Percentiles rank a stretch among this genome's conserved stretches.
Conservation (phyloP, 2,329 filamentous ascomycete species). For the Calonectria honghensis region DNA sequence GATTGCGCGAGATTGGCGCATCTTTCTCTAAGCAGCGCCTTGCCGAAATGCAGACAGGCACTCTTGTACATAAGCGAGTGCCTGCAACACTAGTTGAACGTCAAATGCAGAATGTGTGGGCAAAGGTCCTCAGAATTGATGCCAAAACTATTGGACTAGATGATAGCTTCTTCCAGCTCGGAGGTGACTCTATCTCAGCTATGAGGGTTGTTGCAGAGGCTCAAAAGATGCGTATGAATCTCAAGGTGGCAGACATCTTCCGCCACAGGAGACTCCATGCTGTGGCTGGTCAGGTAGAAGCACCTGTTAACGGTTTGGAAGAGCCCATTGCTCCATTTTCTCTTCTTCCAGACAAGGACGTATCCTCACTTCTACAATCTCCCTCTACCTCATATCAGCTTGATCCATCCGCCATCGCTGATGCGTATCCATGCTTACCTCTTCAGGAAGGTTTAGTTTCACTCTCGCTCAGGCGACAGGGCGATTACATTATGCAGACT, state of each 20-base stretch:
- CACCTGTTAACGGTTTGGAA: background rate
- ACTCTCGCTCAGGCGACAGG: slow-evolving; percentile 48
- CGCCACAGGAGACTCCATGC: slow-evolving; percentile 18
- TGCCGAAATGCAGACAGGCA: slow-evolving; percentile 9
- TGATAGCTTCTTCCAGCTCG: slow-evolving; percentile 70
- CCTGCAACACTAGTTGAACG: slow-evolving; percentile 40
- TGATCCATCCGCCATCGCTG: slow-evolving; percentile 46
- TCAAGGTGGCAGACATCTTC: slow-evolving; percentile 41
- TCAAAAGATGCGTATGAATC: slow-evolving; percentile 28
- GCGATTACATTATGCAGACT: slow-evolving; percentile 45
- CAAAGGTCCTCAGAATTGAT: slow-evolving; percentile 58
- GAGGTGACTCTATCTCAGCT: slow-evolving; percentile 70
- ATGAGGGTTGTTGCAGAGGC: slow-evolving; percentile 65
- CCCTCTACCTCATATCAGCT: background rate
- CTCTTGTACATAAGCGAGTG: background rate
- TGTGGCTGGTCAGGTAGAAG: background rate
- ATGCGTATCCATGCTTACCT: slow-evolving; percentile 60
- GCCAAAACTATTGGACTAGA: slow-evolving; percentile 61
- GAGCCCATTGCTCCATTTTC: background rate
- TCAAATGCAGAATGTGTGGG: slow-evolving; percentile 61
- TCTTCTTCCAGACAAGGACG: background rate
- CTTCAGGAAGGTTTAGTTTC: slow-evolving; percentile 61
- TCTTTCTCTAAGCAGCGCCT: slow-evolving; percentile 59
- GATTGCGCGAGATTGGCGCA: slow-evolving; percentile 33
- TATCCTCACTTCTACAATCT: background rate